Percentiles rank a stretch among this genome's conserved stretches.
Conservation (phyloP, 116 monocot species). For the Trichopus zeylanicus region DNA sequence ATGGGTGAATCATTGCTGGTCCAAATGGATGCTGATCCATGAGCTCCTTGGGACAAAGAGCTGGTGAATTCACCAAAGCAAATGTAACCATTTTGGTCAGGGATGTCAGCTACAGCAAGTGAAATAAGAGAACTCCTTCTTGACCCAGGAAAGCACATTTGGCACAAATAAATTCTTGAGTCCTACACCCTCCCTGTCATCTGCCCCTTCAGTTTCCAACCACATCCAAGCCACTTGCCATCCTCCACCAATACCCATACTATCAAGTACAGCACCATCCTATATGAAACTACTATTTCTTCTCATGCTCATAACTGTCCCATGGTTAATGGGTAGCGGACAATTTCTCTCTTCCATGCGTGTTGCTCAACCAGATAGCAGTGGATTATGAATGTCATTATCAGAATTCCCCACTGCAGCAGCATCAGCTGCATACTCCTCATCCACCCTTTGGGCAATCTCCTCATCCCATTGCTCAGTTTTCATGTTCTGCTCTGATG, state of each 20-base stretch:
- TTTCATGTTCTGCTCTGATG: conserved; percentile 29
- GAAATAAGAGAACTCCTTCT: conserved; percentile 34
- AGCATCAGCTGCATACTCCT: conserved; percentile 30
- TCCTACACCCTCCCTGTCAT: conserved; percentile 36
- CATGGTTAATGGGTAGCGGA: conserved; percentile 16
- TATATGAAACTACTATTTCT: conserved; percentile 27
- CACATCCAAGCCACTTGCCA: conserved; percentile 67
- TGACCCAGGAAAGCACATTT: conserved; percentile 29
- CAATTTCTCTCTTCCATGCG: conserved; percentile 47
- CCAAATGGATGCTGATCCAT: conserved; percentile 30
- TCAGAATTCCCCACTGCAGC: conserved; percentile 31
- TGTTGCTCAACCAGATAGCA: conserved; percentile 57
- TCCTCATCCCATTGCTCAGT: conserved; percentile 57
- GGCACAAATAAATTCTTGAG: conserved; percentile 52
- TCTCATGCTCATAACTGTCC: conserved; percentile 18
- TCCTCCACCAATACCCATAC: conserved; percentile 59
- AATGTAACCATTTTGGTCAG: conserved; percentile 27
- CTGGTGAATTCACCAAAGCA: conserved; percentile 45
- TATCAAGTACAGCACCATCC: conserved; percentile 29
- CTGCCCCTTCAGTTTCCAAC: conserved; percentile 32
- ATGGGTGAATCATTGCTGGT: conserved; percentile 50
- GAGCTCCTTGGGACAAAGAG: conserved; percentile 39
- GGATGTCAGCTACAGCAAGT: conserved; percentile 29
- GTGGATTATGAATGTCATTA: conserved; percentile 44
- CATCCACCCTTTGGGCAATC: conserved; percentile 28